A percentile compares a stretch with the other conserved stretches of the same genome.
phyloP scores from a whole-genome alignment of 176 grass and related monocot genomes.

The Tillandsia fasciculata region DNA sequence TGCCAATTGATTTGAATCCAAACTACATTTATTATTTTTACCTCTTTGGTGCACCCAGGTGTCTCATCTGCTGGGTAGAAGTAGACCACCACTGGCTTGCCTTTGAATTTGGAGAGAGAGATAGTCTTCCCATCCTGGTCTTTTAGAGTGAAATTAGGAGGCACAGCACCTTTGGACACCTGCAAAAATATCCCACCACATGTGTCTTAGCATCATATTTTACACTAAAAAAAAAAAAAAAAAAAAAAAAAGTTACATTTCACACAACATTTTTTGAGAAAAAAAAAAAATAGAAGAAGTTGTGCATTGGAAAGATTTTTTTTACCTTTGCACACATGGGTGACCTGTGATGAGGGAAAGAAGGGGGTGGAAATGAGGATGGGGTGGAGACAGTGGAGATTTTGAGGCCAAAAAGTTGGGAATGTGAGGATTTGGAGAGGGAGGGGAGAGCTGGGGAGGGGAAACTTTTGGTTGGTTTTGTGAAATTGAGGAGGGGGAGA shows the following conservation, averaged over 20 bases:
- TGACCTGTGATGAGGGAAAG: not conserved
- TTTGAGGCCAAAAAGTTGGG: slow-evolving; percentile 14
- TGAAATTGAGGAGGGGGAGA: slow-evolving; percentile 3
- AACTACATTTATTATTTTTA: not conserved
- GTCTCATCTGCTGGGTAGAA: slow-evolving; percentile 95
- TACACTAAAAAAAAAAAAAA: not conserved
- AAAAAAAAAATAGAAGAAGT: no score
- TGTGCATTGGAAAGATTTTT: no score
- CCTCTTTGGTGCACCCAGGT: slow-evolving; percentile 93
- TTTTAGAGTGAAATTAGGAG: slow-evolving; percentile 65
- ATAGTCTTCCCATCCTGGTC: slow-evolving; percentile 78
- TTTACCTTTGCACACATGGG: slow-evolving; percentile 20
- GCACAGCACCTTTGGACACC: slow-evolving; percentile 58
- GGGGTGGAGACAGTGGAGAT: slow-evolving; percentile 9
- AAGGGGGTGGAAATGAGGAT: not conserved
- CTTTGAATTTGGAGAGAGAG: slow-evolving; percentile 82
- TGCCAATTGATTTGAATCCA: not conserved
- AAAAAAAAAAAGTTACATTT: not conserved
- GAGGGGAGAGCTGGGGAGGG: not conserved
- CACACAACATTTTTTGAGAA: no score
- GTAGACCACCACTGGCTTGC: slow-evolving; percentile 78
- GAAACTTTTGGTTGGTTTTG: not conserved
- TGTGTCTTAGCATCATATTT: not conserved
- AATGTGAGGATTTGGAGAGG: slow-evolving; percentile 12
- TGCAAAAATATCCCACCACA: slow-evolving; percentile 11